Base-by-base conservation (phyloP, 2,329 filamentous ascomycete genomes). In the Didymella glomerata region DNA sequence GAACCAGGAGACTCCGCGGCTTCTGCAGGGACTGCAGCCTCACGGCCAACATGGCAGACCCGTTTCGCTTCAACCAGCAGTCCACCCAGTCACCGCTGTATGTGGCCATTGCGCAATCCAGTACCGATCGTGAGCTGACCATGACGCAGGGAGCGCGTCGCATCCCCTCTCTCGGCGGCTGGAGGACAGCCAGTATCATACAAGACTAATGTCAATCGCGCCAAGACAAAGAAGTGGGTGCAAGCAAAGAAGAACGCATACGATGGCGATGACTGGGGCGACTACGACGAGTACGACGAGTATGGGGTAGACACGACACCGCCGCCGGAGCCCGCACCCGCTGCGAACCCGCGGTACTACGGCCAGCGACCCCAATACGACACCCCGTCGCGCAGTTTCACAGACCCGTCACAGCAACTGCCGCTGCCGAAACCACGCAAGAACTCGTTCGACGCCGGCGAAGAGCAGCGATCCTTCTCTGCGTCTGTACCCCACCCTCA, bases 151-250 rank as follows among this genome's bases (percentile, higher is more conserved):
- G 71, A 74, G 57, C 71, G 71, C 20, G 50, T 68, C 44, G 63
- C 69, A n/a, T 71, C 69, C 20, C 66, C 64, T 44, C 65, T 66
- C 59, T 65, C 69, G 40, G 60, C 68, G 36, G 66, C 63, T 36
- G 45, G 34, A 14, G 45, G 34, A 18, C 81, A 82, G 52, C 79
- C 82, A 25, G 77, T 85, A 27, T 85, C 84, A 25, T 97, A 93
- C 79, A 90, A 91, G 75, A 87, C 92, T 50, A 96, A 97, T 76
- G 88, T 97, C 48, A 94, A 91, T 78, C 88, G 94, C 62, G 86
- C 88, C 55, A 96, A 96, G 80, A 97, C 93, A 54, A 91, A 89
- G 79, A 96, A 96, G 85, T 98, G 94, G 94, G 90, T 94, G 36
- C 90, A 96, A 71, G 94, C 94, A 34, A 94, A 93, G 77, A 84